A percentile compares a stretch with the other conserved stretches of the same genome.
Conservation (phyloP, 805 yeast genomes). For the Candida verbasci region DNA sequence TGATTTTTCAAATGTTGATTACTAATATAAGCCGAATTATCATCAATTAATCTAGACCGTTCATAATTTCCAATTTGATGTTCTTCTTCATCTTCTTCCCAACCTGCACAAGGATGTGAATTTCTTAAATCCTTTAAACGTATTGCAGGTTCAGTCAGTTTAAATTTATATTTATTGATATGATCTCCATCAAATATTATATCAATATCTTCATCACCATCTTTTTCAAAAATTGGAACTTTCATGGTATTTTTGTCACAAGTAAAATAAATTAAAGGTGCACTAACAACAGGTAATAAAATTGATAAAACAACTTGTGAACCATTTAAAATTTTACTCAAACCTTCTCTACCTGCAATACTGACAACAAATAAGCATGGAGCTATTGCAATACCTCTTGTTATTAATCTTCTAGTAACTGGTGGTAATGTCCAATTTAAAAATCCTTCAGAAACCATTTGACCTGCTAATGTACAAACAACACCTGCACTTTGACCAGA, state of each 20-base stretch:
- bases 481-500: constrained; percentile 96
- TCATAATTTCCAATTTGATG: constrained; percentile 8
- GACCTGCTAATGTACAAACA: constrained; percentile 91
- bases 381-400: constrained; percentile 76
- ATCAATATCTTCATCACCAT: constrained; percentile 22
- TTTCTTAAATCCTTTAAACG: constrained; percentile 35
- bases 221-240: constrained; percentile 37
- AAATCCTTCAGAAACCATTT: constrained; percentile 90
- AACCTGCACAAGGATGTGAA: constrained; percentile 40
- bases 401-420: constrained; percentile 71
- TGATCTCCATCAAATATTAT: constrained; percentile 13
- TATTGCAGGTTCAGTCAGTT: constrained; percentile 36
- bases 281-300: constrained; percentile 80
- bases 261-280: constrained; percentile 83
- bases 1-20: not conserved
- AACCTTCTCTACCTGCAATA: constrained; percentile 75
- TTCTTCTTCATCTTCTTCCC: constrained; percentile 33
- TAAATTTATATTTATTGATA: constrained; percentile 17
- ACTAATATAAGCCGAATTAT: no score
- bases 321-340: constrained; percentile 67
- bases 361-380: constrained; percentile 79
- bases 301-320: constrained; percentile 81
- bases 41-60: constrained; percentile 11
- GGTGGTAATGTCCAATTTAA: constrained; percentile 77
- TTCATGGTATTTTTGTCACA: constrained; percentile 64